Evolutionary conservation across 108 stramenopile species (phyloP).

Genomic region (Discostella stelligeroides): DNA sequence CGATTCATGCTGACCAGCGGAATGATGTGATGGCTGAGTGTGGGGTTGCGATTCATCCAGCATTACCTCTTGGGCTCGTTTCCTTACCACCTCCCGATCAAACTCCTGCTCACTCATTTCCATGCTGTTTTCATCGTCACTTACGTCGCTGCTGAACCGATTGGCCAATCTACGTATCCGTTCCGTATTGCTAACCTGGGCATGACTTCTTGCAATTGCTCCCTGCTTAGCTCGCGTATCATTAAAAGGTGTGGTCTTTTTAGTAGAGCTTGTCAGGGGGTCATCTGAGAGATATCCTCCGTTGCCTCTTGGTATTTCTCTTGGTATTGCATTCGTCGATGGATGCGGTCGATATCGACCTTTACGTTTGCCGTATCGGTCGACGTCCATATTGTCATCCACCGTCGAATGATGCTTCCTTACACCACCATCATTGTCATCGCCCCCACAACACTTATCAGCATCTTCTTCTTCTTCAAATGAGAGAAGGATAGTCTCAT

Average conservation of each 20-base stretch:
- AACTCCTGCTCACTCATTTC: slow-evolving; percentile 27
- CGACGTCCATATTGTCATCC: slow-evolving; percentile 10
- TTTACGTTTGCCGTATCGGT: background rate
- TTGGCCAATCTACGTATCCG: background rate
- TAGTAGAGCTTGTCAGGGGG: slow-evolving; percentile 4
- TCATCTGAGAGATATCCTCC: slow-evolving; percentile 4
- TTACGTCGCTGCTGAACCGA: slow-evolving; percentile 19
- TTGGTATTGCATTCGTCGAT: background rate
- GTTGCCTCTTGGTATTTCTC: background rate
- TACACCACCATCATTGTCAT: background rate
- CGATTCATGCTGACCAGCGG: background rate
- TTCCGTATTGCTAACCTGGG: background rate
- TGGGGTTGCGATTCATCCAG: background rate
- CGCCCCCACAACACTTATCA: background rate
- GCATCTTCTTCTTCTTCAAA: background rate
- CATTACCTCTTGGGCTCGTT: slow-evolving; percentile 8
- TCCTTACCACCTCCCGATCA: slow-evolving; percentile 22
- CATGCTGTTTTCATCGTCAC: background rate
- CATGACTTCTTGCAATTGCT: background rate
- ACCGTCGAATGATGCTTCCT: background rate
- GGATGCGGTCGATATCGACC: background rate
- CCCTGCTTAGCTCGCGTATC: background rate
- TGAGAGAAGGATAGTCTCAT: background rate
- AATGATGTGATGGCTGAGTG: background rate
- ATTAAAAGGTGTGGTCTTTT: background rate